Base-by-base conservation (phyloP, 2,329 filamentous ascomycete species). In the Clarireedia monteithiana region DNA sequence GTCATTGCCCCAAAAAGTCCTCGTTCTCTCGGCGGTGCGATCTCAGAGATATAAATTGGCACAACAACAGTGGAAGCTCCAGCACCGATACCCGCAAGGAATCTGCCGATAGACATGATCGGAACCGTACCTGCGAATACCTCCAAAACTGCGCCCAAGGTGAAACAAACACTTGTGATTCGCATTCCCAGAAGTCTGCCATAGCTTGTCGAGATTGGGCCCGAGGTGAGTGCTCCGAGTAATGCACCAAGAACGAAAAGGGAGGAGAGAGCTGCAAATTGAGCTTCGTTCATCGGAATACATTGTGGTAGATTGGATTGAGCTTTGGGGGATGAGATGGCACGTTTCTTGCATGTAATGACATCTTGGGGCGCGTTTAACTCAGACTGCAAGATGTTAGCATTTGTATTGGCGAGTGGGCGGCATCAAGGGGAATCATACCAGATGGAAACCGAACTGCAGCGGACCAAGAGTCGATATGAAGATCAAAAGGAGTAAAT, bases 321-420 rank as follows among this genome's bases (percentile, higher is more conserved):
- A 50, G 61, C 55, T 7, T 61, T 53, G 24, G 61, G 62, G 20
- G 56, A 59, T 53, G 67, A 62, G 60, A 81, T 76, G 42, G 75
- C 74, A 62, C 81, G 78, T 62, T 83, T 84, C 63, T 83, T 83
- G 75, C 94, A 97, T 56, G 89, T 95, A 66, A 99, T 87, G 66
- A 95, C 89, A 76, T 91, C 86, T 78, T 96, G 86, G 7, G 94
- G 94, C 7, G 92, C 90, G 71, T 99, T 99, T 60, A 99, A 82
- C 71, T 97, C 94, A 64, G 91, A 89, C 91, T 92, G 66, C 34
- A 10, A n/a, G 23, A 23, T 48, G 30, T 44, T 9, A 44, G 40
- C 23, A 44, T 44, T 20, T 44, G 14, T 23, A 42, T 59, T 52
- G 60, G 56, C 30, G 26, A 17, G 15, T 20, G 7, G 27, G 10